phyloP scores from a whole-genome alignment of 139 green algal species.

The Chlorella vulgaris region DNA sequence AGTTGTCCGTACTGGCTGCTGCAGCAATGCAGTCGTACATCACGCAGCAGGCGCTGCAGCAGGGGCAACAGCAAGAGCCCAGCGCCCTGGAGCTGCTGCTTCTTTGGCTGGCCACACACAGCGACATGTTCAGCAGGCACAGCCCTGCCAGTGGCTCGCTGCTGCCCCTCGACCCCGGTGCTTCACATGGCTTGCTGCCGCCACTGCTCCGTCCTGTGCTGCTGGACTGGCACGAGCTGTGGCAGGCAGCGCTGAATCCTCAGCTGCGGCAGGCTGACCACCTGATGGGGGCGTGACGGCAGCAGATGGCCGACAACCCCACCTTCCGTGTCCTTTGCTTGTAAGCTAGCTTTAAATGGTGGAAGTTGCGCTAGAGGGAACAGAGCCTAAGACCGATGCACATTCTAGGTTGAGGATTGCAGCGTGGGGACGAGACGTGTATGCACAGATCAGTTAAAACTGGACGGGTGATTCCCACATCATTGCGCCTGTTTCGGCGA shows the following conservation, averaged over 20 bases:
- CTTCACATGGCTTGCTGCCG: background rate
- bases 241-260: slow-evolving; percentile 12
- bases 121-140: slow-evolving; percentile 59
- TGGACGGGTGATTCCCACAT: no score
- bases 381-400: no score
- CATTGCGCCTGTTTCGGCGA: background rate
- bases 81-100: slow-evolving; percentile 60
- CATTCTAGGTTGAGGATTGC: no score
- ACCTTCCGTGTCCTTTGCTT: background rate
- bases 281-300: background rate
- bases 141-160: slow-evolving; percentile 54
- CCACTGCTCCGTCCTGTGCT: slow-evolving; percentile 8
- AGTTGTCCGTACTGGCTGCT: slow-evolving; percentile 43
- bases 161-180: background rate
- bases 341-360: no score
- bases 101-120: slow-evolving; percentile 61
- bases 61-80: background rate
- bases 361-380: no score
- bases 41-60: slow-evolving; percentile 13
- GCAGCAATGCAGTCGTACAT: slow-evolving; percentile 47
- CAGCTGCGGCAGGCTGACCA: slow-evolving; percentile 5
- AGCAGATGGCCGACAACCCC: background rate
- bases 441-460: no score
- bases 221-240: slow-evolving; percentile 22
- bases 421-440: background rate